Base-by-base conservation (phyloP, 2,329 filamentous ascomycete genomes). In the Aspergillus neoniger region DNA sequence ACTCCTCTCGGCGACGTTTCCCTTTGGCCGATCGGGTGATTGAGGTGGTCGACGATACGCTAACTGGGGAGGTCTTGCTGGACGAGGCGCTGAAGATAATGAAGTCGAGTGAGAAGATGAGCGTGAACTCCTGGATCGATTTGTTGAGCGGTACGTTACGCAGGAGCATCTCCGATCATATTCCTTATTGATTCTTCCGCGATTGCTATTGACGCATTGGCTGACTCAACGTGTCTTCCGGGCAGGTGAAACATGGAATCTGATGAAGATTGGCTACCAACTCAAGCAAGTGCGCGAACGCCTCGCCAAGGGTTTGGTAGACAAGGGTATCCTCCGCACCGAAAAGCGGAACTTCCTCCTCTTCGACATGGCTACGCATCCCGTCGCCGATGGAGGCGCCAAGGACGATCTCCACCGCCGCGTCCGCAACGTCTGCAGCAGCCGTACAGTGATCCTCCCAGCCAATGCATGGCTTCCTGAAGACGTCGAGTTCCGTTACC, bases 251-350 rank as follows among this genome's bases (percentile, higher is more conserved):
- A 99, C 95, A 58, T 99, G 95, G 95, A 99, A 99, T 76, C 82
- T 99, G 67, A 98, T 99, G 95, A 99, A 99, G 84, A 99, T 99
- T 71, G 95, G 95, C 76, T 99, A 99, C 80, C 95, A 99, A 82
- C 86, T 99, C 70, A 99, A 99, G 82, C 95, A 99, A 84, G 95
- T 99, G 61, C 92, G 95, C 75, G 95, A 99, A 82, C 91, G 95
- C 60, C 86, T 99, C 59, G 94, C 93, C 73, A 99, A 99, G 80
- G 95, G 95, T 36, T 87, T 99, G 49, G 95, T 99, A 66, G 95
- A 99, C 82, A 99, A 99, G 82, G 95, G 95, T 73, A 96, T 99
- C 75, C 86, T 99, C 60, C 91, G 95, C 70, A 99, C 95, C 63
- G 95, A 99, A 80, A 99, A 99, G 84, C 92, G 92, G 80, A 99